phyloP scores from a whole-genome alignment of 1,139 yeast genomes.

The Taphrina pruni region DNA sequence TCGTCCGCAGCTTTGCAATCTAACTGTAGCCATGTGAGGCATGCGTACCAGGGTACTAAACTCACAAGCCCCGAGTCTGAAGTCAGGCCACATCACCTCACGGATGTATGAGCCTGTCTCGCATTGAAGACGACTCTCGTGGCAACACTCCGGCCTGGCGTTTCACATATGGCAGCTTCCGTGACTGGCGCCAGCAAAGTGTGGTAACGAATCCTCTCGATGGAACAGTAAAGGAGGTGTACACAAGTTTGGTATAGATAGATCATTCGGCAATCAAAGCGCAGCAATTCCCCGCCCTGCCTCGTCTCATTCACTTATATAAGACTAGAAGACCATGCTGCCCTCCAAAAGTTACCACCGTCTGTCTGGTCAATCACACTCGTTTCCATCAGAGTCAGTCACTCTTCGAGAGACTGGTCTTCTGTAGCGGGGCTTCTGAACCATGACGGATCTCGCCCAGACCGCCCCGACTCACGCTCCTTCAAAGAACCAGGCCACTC shows the following conservation, averaged over 20 bases:
- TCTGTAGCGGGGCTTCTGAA: slow-evolving; percentile 1
- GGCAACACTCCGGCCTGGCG: neutral
- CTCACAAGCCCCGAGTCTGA: neutral
- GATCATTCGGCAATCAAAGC: neutral
- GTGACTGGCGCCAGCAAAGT: neutral
- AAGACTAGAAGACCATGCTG: neutral
- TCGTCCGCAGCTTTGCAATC: neutral
- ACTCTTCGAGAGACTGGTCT: neutral
- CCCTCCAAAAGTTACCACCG: neutral
- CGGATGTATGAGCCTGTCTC: slow-evolving; percentile 5
- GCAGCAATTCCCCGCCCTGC: slow-evolving; percentile 9
- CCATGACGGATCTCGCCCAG: slow-evolving; percentile 20
- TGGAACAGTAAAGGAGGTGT: slow-evolving; percentile 2
- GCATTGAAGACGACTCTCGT: slow-evolving; percentile 5
- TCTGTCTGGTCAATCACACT: neutral
- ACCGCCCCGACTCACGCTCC: slow-evolving; percentile 9
- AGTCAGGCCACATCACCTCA: neutral
- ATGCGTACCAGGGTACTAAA: neutral
- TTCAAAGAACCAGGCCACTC: slow-evolving; percentile 11
- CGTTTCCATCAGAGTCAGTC: neutral
- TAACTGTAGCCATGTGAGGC: neutral
- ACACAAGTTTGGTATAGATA: slow-evolving; percentile 3
- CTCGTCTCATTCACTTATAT: neutral
- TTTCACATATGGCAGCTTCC: slow-evolving; percentile 7
- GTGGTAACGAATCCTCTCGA: neutral